Base-by-base conservation (phyloP, 345 rosid genomes). In the Gossypium herbaceum region DNA sequence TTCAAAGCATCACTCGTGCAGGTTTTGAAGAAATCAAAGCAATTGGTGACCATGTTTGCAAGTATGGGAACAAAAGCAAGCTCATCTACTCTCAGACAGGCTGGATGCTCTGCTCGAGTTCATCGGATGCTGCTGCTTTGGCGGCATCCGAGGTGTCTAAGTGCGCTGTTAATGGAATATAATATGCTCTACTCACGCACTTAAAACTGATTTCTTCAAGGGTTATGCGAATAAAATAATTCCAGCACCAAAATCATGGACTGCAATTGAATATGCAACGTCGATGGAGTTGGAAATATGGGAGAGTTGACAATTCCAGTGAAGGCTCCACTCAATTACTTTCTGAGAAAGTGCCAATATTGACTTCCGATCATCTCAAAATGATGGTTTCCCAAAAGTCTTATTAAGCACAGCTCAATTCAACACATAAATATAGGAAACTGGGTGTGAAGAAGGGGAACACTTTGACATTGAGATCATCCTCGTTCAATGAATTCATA, bases 51-150 rank as follows among this genome's bases (percentile, higher is more conserved):
- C 78, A 67, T 78, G 81, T 73, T 78, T n/a, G 74, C 60, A 70
- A 76, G 78, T 4, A 62, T n/a, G 76, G 76, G 74, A 76, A 69
- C 81, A 75, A 73, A 73, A 25, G 11, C 76, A 4, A 57, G 57
- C 3, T 62, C 41, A 63, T 56, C 13, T 22, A 63, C 71, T 29
- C 25, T n/a, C 34, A 68, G 62, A 78, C 71, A 64, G 72, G 58
- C 80, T 77, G 78, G 61, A 60, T 50, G 39, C 72, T 15, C 52
- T 62, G 63, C 57, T 61, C 73, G 51, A 72, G 44, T 58, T 69
- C 57, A 19, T 65, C 52, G 80, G 55, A 51, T 71, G 74, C 74
- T 20, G 59, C 29, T 71, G 12, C n/a, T 59, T 27, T 12, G 8
- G 51, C 7, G 55, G 68, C 81, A 60, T 78, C 80, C 73, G 44